Conservation (phyloP, 1,139 yeast genomes). For the Taphrina communis region DNA sequence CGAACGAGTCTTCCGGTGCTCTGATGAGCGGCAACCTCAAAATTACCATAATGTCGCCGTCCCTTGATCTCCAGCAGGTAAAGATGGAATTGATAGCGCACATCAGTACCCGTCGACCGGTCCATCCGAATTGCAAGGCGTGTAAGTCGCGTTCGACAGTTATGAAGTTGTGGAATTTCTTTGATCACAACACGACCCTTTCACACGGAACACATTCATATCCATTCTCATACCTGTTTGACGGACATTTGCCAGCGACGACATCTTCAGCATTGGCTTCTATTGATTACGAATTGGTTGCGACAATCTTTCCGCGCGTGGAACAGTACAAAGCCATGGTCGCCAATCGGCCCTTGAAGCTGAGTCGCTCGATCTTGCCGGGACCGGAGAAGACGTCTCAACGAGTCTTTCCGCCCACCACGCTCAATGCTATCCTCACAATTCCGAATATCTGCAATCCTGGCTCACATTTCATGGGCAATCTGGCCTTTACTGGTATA, state of each 20-base stretch:
- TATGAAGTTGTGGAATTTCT: slow-evolving; percentile 87
- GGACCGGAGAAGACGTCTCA: slow-evolving; percentile 87
- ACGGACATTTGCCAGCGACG: slow-evolving; percentile 90
- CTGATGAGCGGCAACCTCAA: slow-evolving; percentile 73
- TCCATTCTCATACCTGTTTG: slow-evolving; percentile 90
- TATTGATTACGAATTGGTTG: slow-evolving; percentile 76
- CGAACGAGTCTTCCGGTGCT: slow-evolving; percentile 82
- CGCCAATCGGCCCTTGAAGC: slow-evolving; percentile 69
- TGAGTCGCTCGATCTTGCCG: slow-evolving; percentile 75
- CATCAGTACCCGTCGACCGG: slow-evolving; percentile 68
- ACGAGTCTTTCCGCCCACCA: slow-evolving; percentile 94
- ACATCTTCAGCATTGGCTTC: slow-evolving; percentile 61
- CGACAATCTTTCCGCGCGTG: slow-evolving; percentile 60
- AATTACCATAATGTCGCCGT: slow-evolving; percentile 49
- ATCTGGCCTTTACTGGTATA: slow-evolving; percentile 79
- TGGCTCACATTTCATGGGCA: slow-evolving; percentile 80
- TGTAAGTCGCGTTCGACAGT: slow-evolving; percentile 64
- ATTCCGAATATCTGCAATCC: slow-evolving; percentile 91
- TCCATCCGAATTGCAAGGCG: slow-evolving; percentile 60
- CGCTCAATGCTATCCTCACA: slow-evolving; percentile 81
- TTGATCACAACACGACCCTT: slow-evolving; percentile 63
- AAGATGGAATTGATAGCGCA: slow-evolving; percentile 72
- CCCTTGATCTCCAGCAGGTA: slow-evolving; percentile 61
- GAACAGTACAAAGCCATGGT: slow-evolving; percentile 50
- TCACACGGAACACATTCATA: slow-evolving; percentile 75